Evolutionary conservation across 2,329 filamentous ascomycete species (phyloP), one percentile per base, ranked within the genome.

Genomic region (Fusarium buharicum): DNA sequence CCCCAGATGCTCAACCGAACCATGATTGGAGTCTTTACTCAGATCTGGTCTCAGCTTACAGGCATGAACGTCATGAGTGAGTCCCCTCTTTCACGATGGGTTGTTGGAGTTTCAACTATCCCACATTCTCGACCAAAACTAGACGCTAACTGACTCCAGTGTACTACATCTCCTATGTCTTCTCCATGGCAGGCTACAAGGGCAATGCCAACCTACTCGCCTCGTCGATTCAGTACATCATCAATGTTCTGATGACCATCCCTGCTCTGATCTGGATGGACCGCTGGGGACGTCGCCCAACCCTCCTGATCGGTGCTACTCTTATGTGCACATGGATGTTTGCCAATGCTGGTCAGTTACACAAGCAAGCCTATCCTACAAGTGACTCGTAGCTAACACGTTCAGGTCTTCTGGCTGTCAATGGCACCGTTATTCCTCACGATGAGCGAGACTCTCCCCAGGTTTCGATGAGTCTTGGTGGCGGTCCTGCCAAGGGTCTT

Each of bases 171-270:
- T 70, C 72, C 4, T 76, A 75, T 28, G 72, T 78, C 7, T 78
- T 78, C 52, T 69, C 69, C 20, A 78, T 78, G 75, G 76, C 76
- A 0, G 76, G 76, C 0, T 77, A 78, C 50, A 55, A 45, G 12
- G 74, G 76, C 10, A 82, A 85, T 53, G 75, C 82, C 59, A 82
- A 82, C 33, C 74, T 86, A 10, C 77, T 84, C 41, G 83, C 83
- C 1, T 84, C 83, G 0, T 82, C 81, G 5, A 83, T 86, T 16
- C 81, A 84, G 65, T 86, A 86, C 61, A 82, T 93, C 67, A 91
- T 94, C 79, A 93, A 93, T 73, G 90, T 94, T 2, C 58, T 88
- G 48, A 91, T 92, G 87, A 94, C 91, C 0, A 73, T 93, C 4
- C 89, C 90, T 0, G 90, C 90, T 1, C 82, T 94, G 20, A 76